Conservation (phyloP, 2,329 filamentous ascomycete species). For the Beauveria pseudobassiana region DNA sequence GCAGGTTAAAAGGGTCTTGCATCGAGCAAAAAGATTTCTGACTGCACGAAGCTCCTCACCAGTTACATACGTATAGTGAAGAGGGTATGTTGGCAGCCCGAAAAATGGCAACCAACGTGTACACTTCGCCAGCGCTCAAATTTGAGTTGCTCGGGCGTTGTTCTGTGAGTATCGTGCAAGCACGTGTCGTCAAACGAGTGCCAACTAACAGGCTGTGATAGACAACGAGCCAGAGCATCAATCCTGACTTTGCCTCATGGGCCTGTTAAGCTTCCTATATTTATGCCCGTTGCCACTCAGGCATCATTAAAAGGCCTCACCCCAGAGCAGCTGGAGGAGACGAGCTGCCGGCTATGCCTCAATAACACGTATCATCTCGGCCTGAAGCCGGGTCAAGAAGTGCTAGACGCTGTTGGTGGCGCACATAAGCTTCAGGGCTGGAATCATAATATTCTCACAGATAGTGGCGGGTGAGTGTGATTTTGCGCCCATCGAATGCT, state of each 20-base stretch:
- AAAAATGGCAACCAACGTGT: slow-evolving; percentile 45
- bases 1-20: not conserved
- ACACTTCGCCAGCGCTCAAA: slow-evolving; percentile 58
- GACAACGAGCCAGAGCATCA: slow-evolving; percentile 89
- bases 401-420: slow-evolving; percentile 79
- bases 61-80: not conserved
- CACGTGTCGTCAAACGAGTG: not conserved
- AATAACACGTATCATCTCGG: slow-evolving; percentile 99
- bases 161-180: slow-evolving; percentile 52
- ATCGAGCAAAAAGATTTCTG: not conserved
- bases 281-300: slow-evolving; percentile 98
- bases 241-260: slow-evolving; percentile 86
- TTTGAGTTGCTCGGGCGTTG: slow-evolving; percentile 74
- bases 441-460: slow-evolving; percentile 89
- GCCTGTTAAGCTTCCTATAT: slow-evolving; percentile 80
- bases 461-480: slow-evolving; percentile 56
- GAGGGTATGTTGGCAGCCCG: slow-evolving; percentile 24
- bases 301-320: slow-evolving; percentile 92
- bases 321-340: slow-evolving; percentile 82
- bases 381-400: slow-evolving; percentile 86
- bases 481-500: slow-evolving; percentile 14
- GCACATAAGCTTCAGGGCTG: slow-evolving; percentile 94
- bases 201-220: slow-evolving; percentile 28
- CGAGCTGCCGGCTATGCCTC: slow-evolving; percentile 80
- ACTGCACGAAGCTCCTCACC: slow-evolving; percentile 4